Evolutionary conservation across 2,329 filamentous ascomycete species (phyloP).

Genomic region (Neonectria sp.): DNA sequence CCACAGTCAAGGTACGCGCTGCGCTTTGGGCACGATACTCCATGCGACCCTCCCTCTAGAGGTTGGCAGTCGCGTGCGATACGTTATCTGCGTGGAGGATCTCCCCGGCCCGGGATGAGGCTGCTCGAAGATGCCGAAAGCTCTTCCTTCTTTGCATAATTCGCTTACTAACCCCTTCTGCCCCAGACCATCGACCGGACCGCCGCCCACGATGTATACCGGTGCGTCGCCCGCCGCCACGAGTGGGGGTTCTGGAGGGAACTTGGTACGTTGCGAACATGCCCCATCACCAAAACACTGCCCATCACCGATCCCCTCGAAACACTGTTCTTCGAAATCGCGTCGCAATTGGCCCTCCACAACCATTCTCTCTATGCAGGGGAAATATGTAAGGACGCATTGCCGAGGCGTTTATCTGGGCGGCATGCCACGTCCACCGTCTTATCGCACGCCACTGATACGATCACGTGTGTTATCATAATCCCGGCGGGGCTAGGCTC

Average conservation of each 20-base stretch:
- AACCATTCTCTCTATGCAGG: slow-evolving; percentile 17
- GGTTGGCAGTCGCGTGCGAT: slow-evolving; percentile 23
- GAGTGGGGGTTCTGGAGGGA: slow-evolving; percentile 56
- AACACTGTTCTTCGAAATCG: slow-evolving; percentile 19
- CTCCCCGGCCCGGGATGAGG: slow-evolving; percentile 13
- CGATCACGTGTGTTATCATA: slow-evolving; percentile 52
- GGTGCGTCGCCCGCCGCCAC: slow-evolving; percentile 58
- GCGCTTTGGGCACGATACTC: slow-evolving; percentile 13
- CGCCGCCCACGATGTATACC: slow-evolving; percentile 45
- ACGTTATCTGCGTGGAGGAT: slow-evolving; percentile 21
- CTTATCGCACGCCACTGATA: slow-evolving; percentile 43
- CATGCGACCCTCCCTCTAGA: slow-evolving; percentile 12
- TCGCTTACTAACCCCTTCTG: slow-evolving; percentile 35
- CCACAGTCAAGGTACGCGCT: slow-evolving; percentile 64
- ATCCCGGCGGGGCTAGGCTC: slow-evolving; percentile 41
- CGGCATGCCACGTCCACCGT: slow-evolving; percentile 21
- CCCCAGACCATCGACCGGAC: slow-evolving; percentile 40
- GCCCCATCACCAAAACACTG: slow-evolving; percentile 16
- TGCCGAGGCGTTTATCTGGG: slow-evolving; percentile 28
- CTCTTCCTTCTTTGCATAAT: slow-evolving; percentile 21
- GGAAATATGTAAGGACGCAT: slow-evolving; percentile 2
- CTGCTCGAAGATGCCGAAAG: slow-evolving; percentile 9
- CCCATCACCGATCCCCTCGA: slow-evolving; percentile 28
- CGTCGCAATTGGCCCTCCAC: slow-evolving; percentile 23
- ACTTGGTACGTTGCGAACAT: slow-evolving; percentile 55